These are phyloP conservation scores for Salix suchowensis DNA, from an alignment of 345 rosid species.

Conservation along the genomic window DNA sequence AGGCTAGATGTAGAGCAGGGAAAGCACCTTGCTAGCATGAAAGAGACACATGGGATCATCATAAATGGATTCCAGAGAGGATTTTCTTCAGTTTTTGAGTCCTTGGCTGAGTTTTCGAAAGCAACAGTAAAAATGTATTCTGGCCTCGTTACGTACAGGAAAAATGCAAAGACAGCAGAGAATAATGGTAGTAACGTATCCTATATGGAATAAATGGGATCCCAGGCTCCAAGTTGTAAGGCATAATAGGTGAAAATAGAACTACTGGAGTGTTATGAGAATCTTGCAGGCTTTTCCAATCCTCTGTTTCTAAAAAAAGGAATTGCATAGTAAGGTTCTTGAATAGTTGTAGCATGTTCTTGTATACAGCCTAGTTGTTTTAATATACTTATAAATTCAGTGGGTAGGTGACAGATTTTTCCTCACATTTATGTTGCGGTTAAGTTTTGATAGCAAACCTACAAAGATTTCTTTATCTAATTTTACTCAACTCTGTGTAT, in stretches of 20 bases:
- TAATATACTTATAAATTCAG: neutral
- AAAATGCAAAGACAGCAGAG: slow-evolving; percentile 14
- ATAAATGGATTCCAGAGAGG: slow-evolving; percentile 37
- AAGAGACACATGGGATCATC: slow-evolving; percentile 30
- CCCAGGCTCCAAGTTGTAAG: slow-evolving; percentile 6
- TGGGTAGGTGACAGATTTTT: neutral
- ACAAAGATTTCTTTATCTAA: too few relatives aligned
- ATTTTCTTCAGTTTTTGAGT: slow-evolving; percentile 30
- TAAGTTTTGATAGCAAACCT: too few relatives aligned
- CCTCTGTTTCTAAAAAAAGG: neutral
- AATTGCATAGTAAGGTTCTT: neutral
- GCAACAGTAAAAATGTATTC: slow-evolving; percentile 33
- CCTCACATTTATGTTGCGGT: neutral
- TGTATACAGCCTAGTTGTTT: too few relatives aligned
- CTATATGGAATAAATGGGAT: slow-evolving; percentile 8
- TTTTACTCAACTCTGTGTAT: too few relatives aligned
- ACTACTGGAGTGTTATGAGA: neutral
- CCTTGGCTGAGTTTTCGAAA: slow-evolving; percentile 33
- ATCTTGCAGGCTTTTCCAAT: neutral
- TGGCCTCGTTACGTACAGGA: slow-evolving; percentile 21
- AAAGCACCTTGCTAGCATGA: slow-evolving; percentile 29
- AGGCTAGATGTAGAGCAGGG: slow-evolving; percentile 31
- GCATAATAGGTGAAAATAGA: neutral
- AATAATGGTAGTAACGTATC: slow-evolving; percentile 6
- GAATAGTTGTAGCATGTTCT: slow-evolving; percentile 2